phyloP scores from a whole-genome alignment of 169 alveolate genomes.

The Eimeria nieschulzi region DNA sequence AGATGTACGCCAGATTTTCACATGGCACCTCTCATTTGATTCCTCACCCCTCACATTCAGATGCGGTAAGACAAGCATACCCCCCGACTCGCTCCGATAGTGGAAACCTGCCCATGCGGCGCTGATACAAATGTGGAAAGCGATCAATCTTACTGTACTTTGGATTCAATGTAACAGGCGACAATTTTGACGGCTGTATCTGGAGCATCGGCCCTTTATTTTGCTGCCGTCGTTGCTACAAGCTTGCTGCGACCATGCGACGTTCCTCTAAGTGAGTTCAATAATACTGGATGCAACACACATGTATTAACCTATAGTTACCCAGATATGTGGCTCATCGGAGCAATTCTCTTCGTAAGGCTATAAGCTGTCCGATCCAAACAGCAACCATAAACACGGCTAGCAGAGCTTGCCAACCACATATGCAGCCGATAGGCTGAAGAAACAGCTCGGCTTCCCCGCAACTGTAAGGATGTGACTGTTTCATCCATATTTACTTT shows the following conservation, averaged over 20 bases:
- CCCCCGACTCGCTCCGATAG: not conserved
- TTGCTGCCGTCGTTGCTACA: slow-evolving; percentile 33
- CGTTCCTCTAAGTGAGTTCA: slow-evolving; percentile 71
- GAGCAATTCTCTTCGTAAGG: slow-evolving; percentile 62
- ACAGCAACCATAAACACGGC: not conserved
- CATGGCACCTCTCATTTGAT: not conserved
- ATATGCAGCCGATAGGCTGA: slow-evolving; percentile 60
- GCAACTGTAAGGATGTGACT: slow-evolving; percentile 32
- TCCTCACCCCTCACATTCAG: slow-evolving; percentile 14
- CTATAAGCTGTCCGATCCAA: not conserved
- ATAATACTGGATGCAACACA: not conserved
- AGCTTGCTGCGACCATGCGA: slow-evolving; percentile 52
- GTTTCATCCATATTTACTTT: not conserved
- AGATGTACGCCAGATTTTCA: slow-evolving; percentile 27
- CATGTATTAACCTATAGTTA: not conserved
- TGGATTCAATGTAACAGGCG: slow-evolving; percentile 46
- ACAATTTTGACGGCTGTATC: slow-evolving; percentile 60
- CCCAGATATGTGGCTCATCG: slow-evolving; percentile 70
- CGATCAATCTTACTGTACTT: not conserved
- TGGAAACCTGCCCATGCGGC: not conserved
- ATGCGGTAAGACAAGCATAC: slow-evolving; percentile 51
- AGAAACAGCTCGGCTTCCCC: slow-evolving; percentile 50
- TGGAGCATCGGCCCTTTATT: slow-evolving; percentile 21
- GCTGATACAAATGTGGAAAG: no score
- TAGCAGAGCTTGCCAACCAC: slow-evolving; percentile 72